Percentiles rank a stretch among this genome's conserved stretches.
These are phyloP conservation scores for Penicillium paxilli DNA, from an alignment of 495 filamentous ascomycete genomes.

Conservation along the genomic window DNA sequence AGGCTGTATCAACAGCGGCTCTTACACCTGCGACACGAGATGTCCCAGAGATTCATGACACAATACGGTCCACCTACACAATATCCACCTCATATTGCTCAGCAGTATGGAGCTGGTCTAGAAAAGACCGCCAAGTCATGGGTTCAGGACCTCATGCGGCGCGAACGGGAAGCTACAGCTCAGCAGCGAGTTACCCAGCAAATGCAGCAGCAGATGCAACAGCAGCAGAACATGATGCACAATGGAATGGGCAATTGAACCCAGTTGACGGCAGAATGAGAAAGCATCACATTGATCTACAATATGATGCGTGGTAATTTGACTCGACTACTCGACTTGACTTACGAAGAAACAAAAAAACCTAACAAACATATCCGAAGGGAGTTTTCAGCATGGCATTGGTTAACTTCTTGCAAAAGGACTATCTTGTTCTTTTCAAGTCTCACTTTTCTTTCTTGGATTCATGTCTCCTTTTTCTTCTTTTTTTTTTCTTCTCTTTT, in stretches of 20 bases:
- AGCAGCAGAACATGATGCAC: constrained; percentile 49
- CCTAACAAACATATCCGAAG: not conserved
- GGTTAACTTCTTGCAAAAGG: not conserved
- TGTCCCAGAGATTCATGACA: constrained; percentile 36
- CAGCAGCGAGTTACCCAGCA: constrained; percentile 35
- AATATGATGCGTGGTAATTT: not conserved
- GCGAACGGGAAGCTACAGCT: constrained; percentile 38
- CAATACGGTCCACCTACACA: constrained; percentile 45
- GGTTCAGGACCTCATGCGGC: constrained; percentile 49
- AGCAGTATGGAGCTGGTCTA: constrained; percentile 38
- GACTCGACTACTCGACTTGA: not conserved
- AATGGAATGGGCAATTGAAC: constrained; percentile 44
- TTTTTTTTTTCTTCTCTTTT: constrained; percentile 5
- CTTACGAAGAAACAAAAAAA: constrained; percentile 5
- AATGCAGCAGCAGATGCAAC: constrained; percentile 46
- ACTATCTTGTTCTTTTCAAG: not conserved
- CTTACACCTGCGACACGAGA: constrained; percentile 37
- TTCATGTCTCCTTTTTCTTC: constrained; percentile 5
- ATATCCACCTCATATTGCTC: constrained; percentile 43
- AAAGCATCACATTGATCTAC: not conserved
- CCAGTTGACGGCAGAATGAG: not conserved
- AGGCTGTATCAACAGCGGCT: constrained; percentile 41
- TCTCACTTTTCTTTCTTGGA: not conserved
- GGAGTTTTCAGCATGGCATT: not conserved
- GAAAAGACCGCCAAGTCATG: constrained; percentile 41